A percentile compares a stretch with the other conserved stretches of the same genome.
These are phyloP conservation scores for Phyllachora maydis DNA, from an alignment of 2,329 filamentous ascomycete species.

Conservation along the genomic window DNA sequence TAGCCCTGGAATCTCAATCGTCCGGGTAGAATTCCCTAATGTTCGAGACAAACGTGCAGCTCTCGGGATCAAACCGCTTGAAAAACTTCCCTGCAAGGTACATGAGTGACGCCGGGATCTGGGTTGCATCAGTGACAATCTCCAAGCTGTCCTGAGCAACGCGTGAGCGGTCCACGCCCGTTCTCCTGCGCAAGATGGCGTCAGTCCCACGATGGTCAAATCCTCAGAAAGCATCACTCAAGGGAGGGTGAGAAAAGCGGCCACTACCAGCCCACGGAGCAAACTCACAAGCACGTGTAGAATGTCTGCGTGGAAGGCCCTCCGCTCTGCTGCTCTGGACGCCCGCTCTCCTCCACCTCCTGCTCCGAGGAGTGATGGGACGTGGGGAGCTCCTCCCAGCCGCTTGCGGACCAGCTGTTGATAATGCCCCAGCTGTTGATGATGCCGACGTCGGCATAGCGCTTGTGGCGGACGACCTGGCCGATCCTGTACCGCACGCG, in stretches of 20 bases:
- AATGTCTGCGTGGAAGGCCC: constrained; percentile 48
- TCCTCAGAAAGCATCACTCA: constrained; percentile 2
- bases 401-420: constrained; percentile 28
- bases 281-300: constrained; percentile 69
- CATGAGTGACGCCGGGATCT: constrained; percentile 36
- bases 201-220: too few relatives aligned
- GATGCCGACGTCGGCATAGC: constrained; percentile 61
- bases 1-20: too few relatives aligned
- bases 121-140: constrained; percentile 25
- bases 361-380: constrained; percentile 7
- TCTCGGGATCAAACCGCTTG: constrained; percentile 55
- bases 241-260: background rate
- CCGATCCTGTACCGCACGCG: constrained; percentile 49
- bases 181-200: constrained; percentile 16
- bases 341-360: constrained; percentile 19
- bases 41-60: constrained; percentile 64
- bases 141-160: constrained; percentile 62
- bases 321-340: constrained; percentile 9
- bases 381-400: constrained; percentile 7
- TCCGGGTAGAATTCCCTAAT: constrained; percentile 64
- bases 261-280: too few relatives aligned
- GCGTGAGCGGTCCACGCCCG: constrained; percentile 52
- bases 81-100: constrained; percentile 67
- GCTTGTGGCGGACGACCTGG: constrained; percentile 63
- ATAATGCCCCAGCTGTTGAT: constrained; percentile 96